Percentiles rank a stretch among this genome's conserved stretches.
Evolutionary conservation across 2,329 filamentous ascomycete species (phyloP).

Genomic region (Neonectria hederae): DNA sequence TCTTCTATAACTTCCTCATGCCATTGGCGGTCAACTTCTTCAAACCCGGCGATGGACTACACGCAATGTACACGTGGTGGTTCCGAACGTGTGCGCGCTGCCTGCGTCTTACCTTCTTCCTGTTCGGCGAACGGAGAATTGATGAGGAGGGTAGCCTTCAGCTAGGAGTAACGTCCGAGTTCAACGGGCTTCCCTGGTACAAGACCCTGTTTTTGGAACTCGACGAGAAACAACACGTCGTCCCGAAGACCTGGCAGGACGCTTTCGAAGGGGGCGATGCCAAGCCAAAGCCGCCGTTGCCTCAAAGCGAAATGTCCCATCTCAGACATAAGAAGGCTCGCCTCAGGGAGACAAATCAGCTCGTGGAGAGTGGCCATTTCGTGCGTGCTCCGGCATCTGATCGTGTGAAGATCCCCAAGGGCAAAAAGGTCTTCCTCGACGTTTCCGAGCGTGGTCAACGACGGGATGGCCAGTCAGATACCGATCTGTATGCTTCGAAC

Average conservation of each 20-base stretch:
- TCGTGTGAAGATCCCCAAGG: slow-evolving; percentile 92
- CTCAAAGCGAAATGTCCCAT: slow-evolving; percentile 47
- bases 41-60: slow-evolving; percentile 84
- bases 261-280: slow-evolving; percentile 60
- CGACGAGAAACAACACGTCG: slow-evolving; percentile 52
- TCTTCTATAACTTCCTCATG: slow-evolving; percentile 98
- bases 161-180: slow-evolving; percentile 50
- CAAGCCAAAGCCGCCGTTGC: slow-evolving; percentile 52
- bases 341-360: slow-evolving; percentile 60
- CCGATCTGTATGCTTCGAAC: slow-evolving; percentile 63
- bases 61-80: slow-evolving; percentile 94
- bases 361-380: slow-evolving; percentile 79
- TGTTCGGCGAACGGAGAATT: slow-evolving; percentile 83
- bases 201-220: slow-evolving; percentile 58
- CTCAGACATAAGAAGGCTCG: slow-evolving; percentile 53
- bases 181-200: slow-evolving; percentile 50
- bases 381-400: slow-evolving; percentile 95
- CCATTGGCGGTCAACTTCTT: slow-evolving; percentile 86
- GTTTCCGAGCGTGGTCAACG: slow-evolving; percentile 73
- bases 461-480: slow-evolving; percentile 62
- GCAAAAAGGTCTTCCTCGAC: slow-evolving; percentile 80
- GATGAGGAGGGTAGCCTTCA: slow-evolving; percentile 83
- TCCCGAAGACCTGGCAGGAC: slow-evolving; percentile 67
- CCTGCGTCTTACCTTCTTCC: slow-evolving; percentile 87
- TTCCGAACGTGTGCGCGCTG: slow-evolving; percentile 85